Percentiles rank a stretch among this genome's conserved stretches.
Evolutionary conservation across 345 rosid genomes (phyloP).

Genomic region (Nasturtium officinale): DNA sequence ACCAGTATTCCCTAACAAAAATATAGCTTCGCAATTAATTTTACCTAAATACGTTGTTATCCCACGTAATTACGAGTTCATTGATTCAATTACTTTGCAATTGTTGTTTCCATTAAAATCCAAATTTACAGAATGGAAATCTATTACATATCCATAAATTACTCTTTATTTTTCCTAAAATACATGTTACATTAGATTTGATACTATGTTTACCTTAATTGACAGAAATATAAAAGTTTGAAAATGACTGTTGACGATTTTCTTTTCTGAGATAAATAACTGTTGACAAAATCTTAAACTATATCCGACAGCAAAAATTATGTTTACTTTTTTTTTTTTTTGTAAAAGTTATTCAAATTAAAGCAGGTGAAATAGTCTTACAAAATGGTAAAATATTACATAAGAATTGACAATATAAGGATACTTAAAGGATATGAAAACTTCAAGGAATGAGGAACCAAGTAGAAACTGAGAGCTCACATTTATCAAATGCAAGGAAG

Average conservation of each 20-base stretch:
- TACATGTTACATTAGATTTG: constrained; percentile 15
- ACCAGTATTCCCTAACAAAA: no score
- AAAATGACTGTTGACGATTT: constrained; percentile 33
- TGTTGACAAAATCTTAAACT: constrained; percentile 13
- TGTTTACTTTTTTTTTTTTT: no score
- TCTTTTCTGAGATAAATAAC: neutral
- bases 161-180: constrained; percentile 12
- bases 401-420: no score
- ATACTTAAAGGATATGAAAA: no score
- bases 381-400: no score
- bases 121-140: neutral
- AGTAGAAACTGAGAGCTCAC: no score
- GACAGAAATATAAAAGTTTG: neutral
- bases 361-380: no score
- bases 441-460: no score
- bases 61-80: neutral
- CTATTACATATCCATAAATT: neutral
- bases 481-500: no score
- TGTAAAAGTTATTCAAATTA: no score
- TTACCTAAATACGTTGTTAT: constrained; percentile 6
- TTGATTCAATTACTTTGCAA: neutral
- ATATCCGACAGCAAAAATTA: constrained; percentile 1
- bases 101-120: neutral
- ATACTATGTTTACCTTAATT: neutral
- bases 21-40: neutral